Evolutionary conservation across 2,329 filamentous ascomycete genomes (phyloP).

Genomic region (Thermothelomyces thermophilus): DNA sequence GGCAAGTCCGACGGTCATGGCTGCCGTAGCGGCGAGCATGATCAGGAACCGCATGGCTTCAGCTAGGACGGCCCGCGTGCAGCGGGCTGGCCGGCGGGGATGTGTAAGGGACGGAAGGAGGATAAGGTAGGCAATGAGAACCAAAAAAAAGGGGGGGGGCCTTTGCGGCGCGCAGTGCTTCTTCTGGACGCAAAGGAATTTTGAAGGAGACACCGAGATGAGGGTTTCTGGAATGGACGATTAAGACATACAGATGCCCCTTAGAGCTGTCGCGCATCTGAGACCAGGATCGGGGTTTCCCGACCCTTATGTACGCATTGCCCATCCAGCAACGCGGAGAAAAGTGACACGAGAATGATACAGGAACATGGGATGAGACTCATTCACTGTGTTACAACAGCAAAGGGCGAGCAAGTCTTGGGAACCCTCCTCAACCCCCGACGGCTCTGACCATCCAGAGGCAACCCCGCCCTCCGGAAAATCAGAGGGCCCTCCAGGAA

Average conservation of each 20-base stretch:
- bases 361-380: slow-evolving; percentile 2
- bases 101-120: not conserved
- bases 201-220: too few relatives aligned
- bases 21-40: slow-evolving; percentile 11
- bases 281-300: not conserved
- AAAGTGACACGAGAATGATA: not conserved
- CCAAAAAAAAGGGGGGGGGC: not conserved
- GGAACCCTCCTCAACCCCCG: not conserved
- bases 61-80: not conserved
- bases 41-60: slow-evolving; percentile 16
- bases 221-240: too few relatives aligned
- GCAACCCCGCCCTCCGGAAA: not conserved
- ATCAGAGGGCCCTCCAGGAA: not conserved
- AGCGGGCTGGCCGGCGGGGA: not conserved
- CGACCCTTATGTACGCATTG: slow-evolving; percentile 12
- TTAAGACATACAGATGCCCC: not conserved
- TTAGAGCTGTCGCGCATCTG: not conserved
- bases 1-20: slow-evolving; percentile 4
- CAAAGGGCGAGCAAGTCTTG: not conserved
- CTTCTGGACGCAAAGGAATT: too few relatives aligned
- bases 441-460: not conserved
- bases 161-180: too few relatives aligned
- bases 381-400: slow-evolving; percentile 4
- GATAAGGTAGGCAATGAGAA: not conserved
- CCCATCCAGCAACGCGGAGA: too few relatives aligned